Conservation (phyloP, 768 basidiomycete genomes). For the Ephemerocybe angulata region DNA sequence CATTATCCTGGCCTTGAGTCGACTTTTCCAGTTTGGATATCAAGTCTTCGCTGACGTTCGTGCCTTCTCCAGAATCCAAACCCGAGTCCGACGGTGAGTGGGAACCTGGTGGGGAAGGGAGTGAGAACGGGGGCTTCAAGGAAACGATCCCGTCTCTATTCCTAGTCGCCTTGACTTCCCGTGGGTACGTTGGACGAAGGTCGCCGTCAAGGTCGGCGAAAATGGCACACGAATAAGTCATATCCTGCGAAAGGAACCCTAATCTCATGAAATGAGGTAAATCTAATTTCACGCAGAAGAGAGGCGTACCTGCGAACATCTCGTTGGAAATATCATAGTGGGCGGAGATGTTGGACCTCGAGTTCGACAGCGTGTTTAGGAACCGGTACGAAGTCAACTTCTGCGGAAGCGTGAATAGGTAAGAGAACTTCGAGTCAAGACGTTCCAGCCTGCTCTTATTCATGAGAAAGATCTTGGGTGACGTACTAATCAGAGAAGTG, state of each 20-base stretch:
- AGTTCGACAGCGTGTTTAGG: slow-evolving; percentile 61
- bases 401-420: slow-evolving; percentile 51
- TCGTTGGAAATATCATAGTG: slow-evolving; percentile 79
- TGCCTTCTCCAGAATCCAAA: neutral
- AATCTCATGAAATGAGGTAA: neutral
- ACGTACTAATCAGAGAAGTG: neutral
- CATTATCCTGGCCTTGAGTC: neutral
- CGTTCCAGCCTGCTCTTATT: slow-evolving; percentile 50
- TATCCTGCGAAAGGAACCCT: slow-evolving; percentile 63
- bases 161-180: neutral
- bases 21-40: neutral
- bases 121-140: neutral
- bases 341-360: slow-evolving; percentile 65
- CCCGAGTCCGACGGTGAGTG: neutral
- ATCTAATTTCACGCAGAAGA: slow-evolving; percentile 7
- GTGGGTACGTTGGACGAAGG: slow-evolving; percentile 21
- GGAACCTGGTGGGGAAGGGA: neutral
- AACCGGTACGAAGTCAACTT: slow-evolving; percentile 58
- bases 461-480: slow-evolving; percentile 56
- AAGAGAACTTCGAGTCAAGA: slow-evolving; percentile 47
- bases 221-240: slow-evolving; percentile 77
- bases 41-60: neutral
- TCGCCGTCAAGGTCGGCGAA: slow-evolving; percentile 64
- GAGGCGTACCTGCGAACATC: slow-evolving; percentile 57
- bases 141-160: too few species aligned